Conservation (phyloP, 1,139 yeast genomes). For the Debaryomyces sp. region DNA sequence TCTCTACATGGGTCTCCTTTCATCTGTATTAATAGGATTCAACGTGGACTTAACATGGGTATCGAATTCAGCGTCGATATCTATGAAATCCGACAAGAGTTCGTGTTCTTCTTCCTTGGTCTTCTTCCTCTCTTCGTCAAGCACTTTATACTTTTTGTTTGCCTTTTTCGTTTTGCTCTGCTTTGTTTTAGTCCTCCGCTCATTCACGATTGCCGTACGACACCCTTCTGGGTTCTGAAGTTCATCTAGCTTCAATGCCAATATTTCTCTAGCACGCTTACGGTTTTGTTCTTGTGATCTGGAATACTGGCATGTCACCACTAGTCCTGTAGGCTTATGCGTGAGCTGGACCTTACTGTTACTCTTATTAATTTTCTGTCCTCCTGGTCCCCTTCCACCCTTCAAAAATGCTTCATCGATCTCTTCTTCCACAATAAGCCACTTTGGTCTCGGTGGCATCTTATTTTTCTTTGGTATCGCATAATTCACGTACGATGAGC, state of each 20-base stretch:
- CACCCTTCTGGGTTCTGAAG: constrained; percentile 56
- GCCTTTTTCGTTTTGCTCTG: constrained; percentile 57
- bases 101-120: constrained; percentile 18
- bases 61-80: constrained; percentile 36
- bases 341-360: constrained; percentile 89
- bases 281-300: constrained; percentile 88
- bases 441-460: constrained; percentile 82
- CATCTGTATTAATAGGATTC: not conserved
- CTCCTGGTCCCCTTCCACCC: constrained; percentile 95
- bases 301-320: constrained; percentile 85
- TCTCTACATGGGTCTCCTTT: not conserved
- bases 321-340: constrained; percentile 85
- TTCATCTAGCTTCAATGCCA: constrained; percentile 75
- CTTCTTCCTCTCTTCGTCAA: constrained; percentile 35
- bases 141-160: constrained; percentile 51
- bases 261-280: constrained; percentile 76
- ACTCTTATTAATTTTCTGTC: constrained; percentile 94
- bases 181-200: constrained; percentile 54
- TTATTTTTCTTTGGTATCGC: constrained; percentile 53
- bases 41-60: constrained; percentile 15
- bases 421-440: constrained; percentile 62
- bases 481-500: constrained; percentile 7
- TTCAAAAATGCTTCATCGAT: constrained; percentile 76
- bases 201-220: constrained; percentile 53
- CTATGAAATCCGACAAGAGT: constrained; percentile 17